Evolutionary conservation across 1,284 basidiomycete species (phyloP), one percentile per base, ranked within the genome.

Genomic region (Bondarzewia mesenterica): DNA sequence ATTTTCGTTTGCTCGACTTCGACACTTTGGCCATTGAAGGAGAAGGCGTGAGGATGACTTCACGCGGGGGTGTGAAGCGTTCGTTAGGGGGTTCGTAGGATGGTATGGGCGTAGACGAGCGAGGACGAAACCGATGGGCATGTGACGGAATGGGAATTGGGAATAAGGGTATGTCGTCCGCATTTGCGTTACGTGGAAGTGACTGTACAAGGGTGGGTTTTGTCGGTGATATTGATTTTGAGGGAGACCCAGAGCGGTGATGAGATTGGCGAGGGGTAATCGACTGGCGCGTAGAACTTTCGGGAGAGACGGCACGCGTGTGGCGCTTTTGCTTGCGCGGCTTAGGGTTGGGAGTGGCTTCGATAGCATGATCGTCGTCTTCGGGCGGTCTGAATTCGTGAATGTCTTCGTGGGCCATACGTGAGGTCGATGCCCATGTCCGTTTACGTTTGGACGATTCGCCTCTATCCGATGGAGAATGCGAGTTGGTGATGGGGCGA

Each of bases 41-140:
- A 21, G 59, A 48, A 15, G 79, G 72, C 4, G 72, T 70, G 47
- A 75, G 60, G 45, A 77, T 63, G 39, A 85, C 71, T 54, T 80
- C 75, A 38, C 77, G 72, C 0, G 85, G 85, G 1, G 85, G 81
- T 0, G 80, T 83, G 57, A 83, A 83, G n/a, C 76, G 71, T 48
- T 82, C 81, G 0, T 59, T 55, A 0, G 82, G 82, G 0, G 81
- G 80, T 56, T 83, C 80, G 57, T 85, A 85, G 0, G 68, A 69
- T 1, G 77, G 77, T 7, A 77, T 68, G 1, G 79, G 79, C 1
- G 79, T 81, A 4, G 63, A 52, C 18, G 64, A 66, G 18, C 63
- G 63, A 12, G 61, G 58, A 7, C 60, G 58, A 5, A 57, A 53
- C 18, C 58, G 54, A 46, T 53, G 52, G 5, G 57, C 50, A 14